Base-by-base conservation (phyloP, 768 basidiomycete species). In the Pleurotus ostreatus region DNA sequence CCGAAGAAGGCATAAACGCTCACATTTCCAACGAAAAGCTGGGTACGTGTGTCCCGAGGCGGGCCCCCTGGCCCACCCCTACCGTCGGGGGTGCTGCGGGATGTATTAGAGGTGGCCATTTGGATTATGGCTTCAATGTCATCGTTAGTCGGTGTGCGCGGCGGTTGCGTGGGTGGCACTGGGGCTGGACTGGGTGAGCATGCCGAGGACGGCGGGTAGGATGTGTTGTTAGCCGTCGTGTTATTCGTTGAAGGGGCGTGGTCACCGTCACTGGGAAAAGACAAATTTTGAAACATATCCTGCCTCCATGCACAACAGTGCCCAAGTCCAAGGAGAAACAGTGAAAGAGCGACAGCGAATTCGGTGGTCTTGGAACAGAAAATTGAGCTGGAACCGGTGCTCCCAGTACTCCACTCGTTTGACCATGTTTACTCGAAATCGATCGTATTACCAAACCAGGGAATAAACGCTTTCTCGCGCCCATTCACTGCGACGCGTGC, bases 11-110 rank as follows among this genome's bases (percentile, higher is more conserved):
- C 11, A n/a, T n/a, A 47, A 20, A 56, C n/a, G 45, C 88, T 59
- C 71, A 95, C 94, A 71, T 99, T 99, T 60, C 94, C 94, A 22
- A 98, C 91, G 65, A 96, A 98, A 5, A 99, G 80, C 73, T 98
- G 95, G 0, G 95, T 94, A 53, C 96, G 80, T 3, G 94, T 96
- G 69, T 99, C 96, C 55, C 84, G 81, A 39, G 81, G 73, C 0
- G 83, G 83, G 1, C 30, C 30, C 30, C 30, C 30, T 11, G 30
- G 30, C 46, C 62, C 64, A 1, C 68, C 45, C 54, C 80, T 71
- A 46, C 76, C 72, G 61, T 84, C 82, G 18, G 74, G 63, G 1
- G 81, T 68, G 2, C 79, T 68, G n/a, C 81, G 75, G 5, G 84
- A 75, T 4, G 39, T 34, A 38, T 51, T 53, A 5, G 90, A 83